These are phyloP conservation scores for Pseudevernia furfuracea DNA, from an alignment of 495 filamentous ascomycete genomes.

Conservation along the genomic window DNA sequence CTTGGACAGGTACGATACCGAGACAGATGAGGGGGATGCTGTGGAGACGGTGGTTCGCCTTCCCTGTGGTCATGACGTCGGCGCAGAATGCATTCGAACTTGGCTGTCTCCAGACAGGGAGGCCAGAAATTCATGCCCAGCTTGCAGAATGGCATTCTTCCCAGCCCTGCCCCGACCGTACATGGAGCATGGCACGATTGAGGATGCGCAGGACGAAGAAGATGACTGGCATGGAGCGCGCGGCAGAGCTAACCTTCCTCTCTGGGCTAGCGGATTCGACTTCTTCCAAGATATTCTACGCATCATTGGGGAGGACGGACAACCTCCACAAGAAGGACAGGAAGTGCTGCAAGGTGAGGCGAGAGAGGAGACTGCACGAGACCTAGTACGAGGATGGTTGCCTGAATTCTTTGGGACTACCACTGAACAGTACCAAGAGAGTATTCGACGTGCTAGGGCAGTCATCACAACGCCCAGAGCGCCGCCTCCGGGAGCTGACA, in stretches of 20 bases:
- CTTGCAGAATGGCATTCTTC: slow-evolving; percentile 4
- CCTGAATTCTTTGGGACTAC: neutral
- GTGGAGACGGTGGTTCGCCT: neutral
- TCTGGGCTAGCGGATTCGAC: neutral
- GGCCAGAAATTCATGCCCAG: slow-evolving; percentile 2
- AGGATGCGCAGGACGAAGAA: neutral
- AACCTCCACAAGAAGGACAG: neutral
- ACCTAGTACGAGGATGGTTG: neutral
- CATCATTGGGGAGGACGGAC: neutral
- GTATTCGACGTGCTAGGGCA: neutral
- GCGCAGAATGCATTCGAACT: neutral
- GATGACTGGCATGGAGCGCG: neutral
- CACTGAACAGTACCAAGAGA: neutral
- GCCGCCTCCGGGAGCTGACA: neutral
- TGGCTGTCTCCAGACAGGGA: neutral
- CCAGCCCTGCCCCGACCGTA: neutral
- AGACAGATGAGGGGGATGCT: neutral
- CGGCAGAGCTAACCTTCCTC: neutral
- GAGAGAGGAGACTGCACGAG: neutral
- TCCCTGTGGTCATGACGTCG: slow-evolving; percentile 3
- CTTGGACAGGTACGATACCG: neutral
- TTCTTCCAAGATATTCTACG: neutral
- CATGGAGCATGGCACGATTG: neutral
- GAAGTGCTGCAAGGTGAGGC: neutral
- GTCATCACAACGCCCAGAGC: neutral